Percentiles rank a stretch among this genome's conserved stretches.
phyloP scores from a whole-genome alignment of 495 filamentous ascomycete species.

The Lasiosphaeria ovina region DNA sequence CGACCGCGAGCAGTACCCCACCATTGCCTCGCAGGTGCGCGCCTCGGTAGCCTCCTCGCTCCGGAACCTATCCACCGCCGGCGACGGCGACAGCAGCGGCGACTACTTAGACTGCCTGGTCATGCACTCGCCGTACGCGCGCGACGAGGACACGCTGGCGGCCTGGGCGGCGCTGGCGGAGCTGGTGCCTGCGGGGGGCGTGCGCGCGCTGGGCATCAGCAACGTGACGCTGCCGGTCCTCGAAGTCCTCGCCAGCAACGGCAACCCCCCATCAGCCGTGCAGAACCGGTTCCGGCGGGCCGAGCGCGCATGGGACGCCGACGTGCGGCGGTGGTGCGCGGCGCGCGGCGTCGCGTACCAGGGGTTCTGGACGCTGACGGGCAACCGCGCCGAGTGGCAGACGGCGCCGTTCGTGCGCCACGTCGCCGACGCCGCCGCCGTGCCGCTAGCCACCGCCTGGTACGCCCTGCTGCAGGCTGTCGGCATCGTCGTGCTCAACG shows the following conservation, averaged over 20 bases:
- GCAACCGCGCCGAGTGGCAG: constrained; percentile 58
- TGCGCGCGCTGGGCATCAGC: constrained; percentile 70
- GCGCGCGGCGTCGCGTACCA: constrained; percentile 64
- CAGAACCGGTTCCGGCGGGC: constrained; percentile 73
- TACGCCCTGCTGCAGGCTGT: constrained; percentile 67
- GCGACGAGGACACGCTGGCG: constrained; percentile 55
- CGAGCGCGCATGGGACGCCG: constrained; percentile 58
- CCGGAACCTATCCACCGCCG: constrained; percentile 52
- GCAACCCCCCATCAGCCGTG: constrained; percentile 48
- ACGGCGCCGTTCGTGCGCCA: constrained; percentile 48
- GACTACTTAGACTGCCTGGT: constrained; percentile 70
- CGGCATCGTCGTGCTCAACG: constrained; percentile 63
- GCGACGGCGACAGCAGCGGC: constrained; percentile 26
- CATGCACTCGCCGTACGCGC: constrained; percentile 66
- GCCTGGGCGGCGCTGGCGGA: constrained; percentile 63
- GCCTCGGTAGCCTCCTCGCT: constrained; percentile 66
- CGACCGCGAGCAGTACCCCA: constrained; percentile 54
- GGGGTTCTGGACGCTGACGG: constrained; percentile 77
- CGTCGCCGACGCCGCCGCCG: constrained; percentile 50
- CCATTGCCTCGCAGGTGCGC: constrained; percentile 60
- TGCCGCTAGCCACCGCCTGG: constrained; percentile 53
- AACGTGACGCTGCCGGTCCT: constrained; percentile 62
- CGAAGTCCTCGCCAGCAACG: constrained; percentile 36
- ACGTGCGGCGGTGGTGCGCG: constrained; percentile 61
- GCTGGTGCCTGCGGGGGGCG: constrained; percentile 56